Evolutionary conservation across 805 yeast species (phyloP).

Genomic region (Metschnikowia bowlesiae): DNA sequence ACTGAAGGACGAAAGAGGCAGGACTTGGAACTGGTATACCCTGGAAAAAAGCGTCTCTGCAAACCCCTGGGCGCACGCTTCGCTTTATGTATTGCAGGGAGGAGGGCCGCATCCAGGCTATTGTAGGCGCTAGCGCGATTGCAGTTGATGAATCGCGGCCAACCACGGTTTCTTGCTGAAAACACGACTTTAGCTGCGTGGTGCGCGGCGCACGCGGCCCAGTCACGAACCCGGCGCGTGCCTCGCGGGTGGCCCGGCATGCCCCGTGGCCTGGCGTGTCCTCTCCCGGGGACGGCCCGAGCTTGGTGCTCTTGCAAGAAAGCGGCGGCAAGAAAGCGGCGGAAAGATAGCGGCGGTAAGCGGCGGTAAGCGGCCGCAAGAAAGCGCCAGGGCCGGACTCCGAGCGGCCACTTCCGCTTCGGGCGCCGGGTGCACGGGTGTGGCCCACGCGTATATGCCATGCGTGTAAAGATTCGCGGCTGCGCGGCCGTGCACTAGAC

Average conservation of each 20-base stretch:
- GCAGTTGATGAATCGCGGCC: conserved; percentile 2
- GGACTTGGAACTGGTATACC: too few relatives aligned
- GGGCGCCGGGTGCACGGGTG: too few relatives aligned
- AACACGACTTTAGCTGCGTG: conserved; percentile 4
- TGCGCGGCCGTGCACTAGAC: neutral
- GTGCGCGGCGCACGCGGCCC: neutral
- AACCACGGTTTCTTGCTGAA: neutral
- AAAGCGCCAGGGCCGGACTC: too few relatives aligned
- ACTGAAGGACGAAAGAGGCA: too few relatives aligned
- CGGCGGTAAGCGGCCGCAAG: too few relatives aligned
- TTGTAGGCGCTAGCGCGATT: conserved; percentile 1
- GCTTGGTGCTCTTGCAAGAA: too few relatives aligned
- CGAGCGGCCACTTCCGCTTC: too few relatives aligned
- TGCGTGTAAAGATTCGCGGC: conserved; percentile 1
- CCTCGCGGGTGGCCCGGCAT: too few relatives aligned
- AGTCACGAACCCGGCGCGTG: neutral
- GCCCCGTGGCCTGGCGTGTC: too few relatives aligned
- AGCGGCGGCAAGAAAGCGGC: too few relatives aligned
- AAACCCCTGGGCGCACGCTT: neutral
- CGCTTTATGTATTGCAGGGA: neutral
- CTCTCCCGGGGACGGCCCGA: too few relatives aligned
- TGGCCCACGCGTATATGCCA: neutral
- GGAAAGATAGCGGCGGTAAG: too few relatives aligned
- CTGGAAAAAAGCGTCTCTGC: neutral
- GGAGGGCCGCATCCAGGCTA: neutral